A percentile compares a stretch with the other conserved stretches of the same genome.
phyloP scores from a whole-genome alignment of 176 grass and related monocot genomes.

The Cenchrus purpureus region DNA sequence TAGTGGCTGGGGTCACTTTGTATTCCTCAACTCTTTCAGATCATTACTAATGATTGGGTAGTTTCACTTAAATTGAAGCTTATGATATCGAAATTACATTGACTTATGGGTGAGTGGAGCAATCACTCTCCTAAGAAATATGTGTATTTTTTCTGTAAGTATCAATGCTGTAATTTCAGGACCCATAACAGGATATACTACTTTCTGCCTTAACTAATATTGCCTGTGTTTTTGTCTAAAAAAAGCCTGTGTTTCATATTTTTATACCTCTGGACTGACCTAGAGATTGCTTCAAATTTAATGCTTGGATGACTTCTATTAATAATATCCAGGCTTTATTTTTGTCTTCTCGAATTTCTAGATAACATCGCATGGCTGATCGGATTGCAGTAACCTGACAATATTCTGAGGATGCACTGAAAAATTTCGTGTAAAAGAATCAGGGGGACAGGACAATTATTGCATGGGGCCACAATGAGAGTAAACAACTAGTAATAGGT shows the following conservation, averaged over 20 bases:
- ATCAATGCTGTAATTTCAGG: constrained; percentile 3
- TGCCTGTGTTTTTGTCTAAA: background rate
- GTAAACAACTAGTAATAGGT: background rate
- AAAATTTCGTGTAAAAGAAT: background rate
- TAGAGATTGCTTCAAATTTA: constrained; percentile 36
- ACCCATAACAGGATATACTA: background rate
- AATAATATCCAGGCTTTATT: background rate
- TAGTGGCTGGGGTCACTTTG: background rate
- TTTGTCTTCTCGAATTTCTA: constrained; percentile 7
- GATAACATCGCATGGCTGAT: background rate
- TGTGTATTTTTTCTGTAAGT: background rate
- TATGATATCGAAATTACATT: background rate
- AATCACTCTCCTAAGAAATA: background rate
- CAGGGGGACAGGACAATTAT: background rate
- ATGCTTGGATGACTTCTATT: background rate
- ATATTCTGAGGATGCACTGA: background rate
- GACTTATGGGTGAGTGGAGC: background rate
- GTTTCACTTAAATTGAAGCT: background rate
- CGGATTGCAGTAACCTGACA: background rate
- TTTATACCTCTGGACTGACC: background rate
- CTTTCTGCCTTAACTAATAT: background rate
- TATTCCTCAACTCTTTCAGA: background rate
- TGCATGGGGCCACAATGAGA: background rate
- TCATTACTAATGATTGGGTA: background rate
- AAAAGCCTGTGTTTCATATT: background rate